These are phyloP conservation scores for Filobasidium uniguttulatum DNA, from an alignment of 1,284 basidiomycete genomes.

Conservation along the genomic window DNA sequence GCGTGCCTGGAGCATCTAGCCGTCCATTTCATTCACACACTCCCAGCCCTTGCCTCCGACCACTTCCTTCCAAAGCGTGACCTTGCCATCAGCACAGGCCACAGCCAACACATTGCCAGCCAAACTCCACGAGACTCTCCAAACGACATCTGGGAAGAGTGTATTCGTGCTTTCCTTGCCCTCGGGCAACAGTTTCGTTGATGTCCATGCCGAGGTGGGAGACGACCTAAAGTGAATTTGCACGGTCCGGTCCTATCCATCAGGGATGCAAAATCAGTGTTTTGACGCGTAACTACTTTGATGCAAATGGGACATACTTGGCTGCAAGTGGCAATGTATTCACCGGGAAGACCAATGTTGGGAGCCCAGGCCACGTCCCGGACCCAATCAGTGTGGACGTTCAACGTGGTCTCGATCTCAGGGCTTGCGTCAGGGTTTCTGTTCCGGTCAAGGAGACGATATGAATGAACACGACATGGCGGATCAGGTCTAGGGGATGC, in stretches of 20 bases:
- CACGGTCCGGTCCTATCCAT: conserved; percentile 65
- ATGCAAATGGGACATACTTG: conserved; percentile 45
- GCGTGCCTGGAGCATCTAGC: conserved; percentile 41
- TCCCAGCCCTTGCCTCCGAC: conserved; percentile 93
- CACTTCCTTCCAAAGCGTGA: conserved; percentile 97
- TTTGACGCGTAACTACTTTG: background rate
- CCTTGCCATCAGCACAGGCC: conserved; percentile 95
- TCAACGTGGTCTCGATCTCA: conserved; percentile 61
- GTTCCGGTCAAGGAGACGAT: background rate
- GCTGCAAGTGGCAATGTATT: conserved; percentile 88
- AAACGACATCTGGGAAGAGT: conserved; percentile 88
- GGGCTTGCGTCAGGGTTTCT: conserved; percentile 12
- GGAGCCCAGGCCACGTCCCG: conserved; percentile 96
- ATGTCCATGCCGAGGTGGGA: conserved; percentile 65
- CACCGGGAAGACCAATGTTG: conserved; percentile 83
- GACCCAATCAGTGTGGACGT: conserved; percentile 93
- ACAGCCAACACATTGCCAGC: conserved; percentile 94
- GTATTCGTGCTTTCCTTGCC: conserved; percentile 39
- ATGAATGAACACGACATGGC: background rate
- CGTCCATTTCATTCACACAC: conserved; percentile 84
- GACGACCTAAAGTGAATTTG: conserved; percentile 87
- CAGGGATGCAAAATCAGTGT: background rate
- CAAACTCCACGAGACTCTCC: conserved; percentile 94
- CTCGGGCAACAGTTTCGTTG: conserved; percentile 68
- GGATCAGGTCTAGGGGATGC: too few species aligned